Evolutionary conservation across 495 filamentous ascomycete species (phyloP).

Genomic region (Penicillium paradoxum): DNA sequence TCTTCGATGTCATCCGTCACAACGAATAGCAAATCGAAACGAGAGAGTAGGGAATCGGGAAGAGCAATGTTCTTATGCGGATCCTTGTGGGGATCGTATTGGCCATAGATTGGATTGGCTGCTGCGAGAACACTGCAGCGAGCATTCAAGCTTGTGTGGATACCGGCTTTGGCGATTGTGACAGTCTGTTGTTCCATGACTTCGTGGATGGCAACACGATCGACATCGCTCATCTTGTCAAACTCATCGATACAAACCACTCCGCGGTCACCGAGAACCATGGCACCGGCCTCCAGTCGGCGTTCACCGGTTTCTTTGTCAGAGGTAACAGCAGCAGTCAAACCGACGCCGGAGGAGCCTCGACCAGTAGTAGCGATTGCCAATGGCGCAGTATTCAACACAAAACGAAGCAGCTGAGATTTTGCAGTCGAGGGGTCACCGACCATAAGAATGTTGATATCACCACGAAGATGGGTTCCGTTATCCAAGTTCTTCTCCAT

Average conservation of each 20-base stretch:
- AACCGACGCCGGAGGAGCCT: constrained; percentile 95
- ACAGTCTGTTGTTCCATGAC: constrained; percentile 99
- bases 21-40: constrained; percentile 98
- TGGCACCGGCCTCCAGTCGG: constrained; percentile 92
- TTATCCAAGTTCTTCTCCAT: constrained; percentile 99
- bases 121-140: constrained; percentile 95
- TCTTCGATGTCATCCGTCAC: constrained; percentile 99
- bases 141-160: constrained; percentile 96
- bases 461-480: constrained; percentile 93
- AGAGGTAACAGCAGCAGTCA: constrained; percentile 91
- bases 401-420: constrained; percentile 94
- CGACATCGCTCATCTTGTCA: constrained; percentile 99
- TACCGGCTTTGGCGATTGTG: constrained; percentile 97
- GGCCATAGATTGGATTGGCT: constrained; percentile 95
- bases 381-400: constrained; percentile 93
- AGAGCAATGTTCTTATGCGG: constrained; percentile 98
- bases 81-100: constrained; percentile 98
- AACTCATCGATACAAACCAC: constrained; percentile 99
- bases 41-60: constrained; percentile 92
- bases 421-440: constrained; percentile 98
- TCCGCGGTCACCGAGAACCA: constrained; percentile 95
- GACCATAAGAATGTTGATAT: constrained; percentile 99
- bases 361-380: constrained; percentile 97
- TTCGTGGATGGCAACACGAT: constrained; percentile 98
- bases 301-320: constrained; percentile 98